Base-by-base conservation (phyloP, 257 asterid species). In the Anisodus tanguticus region DNA sequence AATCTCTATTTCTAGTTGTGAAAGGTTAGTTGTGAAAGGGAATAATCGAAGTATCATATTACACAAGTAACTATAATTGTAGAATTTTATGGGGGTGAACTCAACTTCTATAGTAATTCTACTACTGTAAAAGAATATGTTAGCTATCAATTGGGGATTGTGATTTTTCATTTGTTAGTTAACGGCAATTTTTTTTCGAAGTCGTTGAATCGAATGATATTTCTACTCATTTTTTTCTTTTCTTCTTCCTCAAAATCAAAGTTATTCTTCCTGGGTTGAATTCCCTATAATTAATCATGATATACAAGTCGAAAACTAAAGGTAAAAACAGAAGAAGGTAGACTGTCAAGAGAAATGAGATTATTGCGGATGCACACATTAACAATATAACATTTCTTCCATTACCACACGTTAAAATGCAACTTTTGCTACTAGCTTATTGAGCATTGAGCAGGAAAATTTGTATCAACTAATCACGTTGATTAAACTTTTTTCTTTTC, bases 261-360 rank as follows among this genome's bases (percentile, higher is more conserved):
- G 8, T 0, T 58, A 15, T 58, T 16, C 2, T 16, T 58, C 19
- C 19, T 4, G 13, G 63, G 8, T 57, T 58, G 8, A 58, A 58
- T 58, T 58, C 58, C 17, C 2, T 15, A 4, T 15, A 4, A 16
- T 58, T 4, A 41, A 58, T 13, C 8, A 3, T 8, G 11, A 69
- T 37, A 31, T 66, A 67, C 19, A 39, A 39, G 31, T 39, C 4
- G 0, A 69, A 39, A 39, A 37, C 41, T 6, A 69, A 3, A 69
- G 0, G 0, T 15, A 16, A 12, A 69, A 13, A 16, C 37, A 8
- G 7, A 68, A 3, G 8, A 37, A 13, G 0, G 6, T 0, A 3
- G 12, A 8, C n/a, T 35, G 49, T 1, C 22, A 4, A 64, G 13
- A 68, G 0, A 15, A 55, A 37, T 68, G 76, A 37, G 76, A 68